Evolutionary conservation across 495 filamentous ascomycete genomes (phyloP), one percentile per base, ranked within the genome.

Genomic region (Thozetella sp.): DNA sequence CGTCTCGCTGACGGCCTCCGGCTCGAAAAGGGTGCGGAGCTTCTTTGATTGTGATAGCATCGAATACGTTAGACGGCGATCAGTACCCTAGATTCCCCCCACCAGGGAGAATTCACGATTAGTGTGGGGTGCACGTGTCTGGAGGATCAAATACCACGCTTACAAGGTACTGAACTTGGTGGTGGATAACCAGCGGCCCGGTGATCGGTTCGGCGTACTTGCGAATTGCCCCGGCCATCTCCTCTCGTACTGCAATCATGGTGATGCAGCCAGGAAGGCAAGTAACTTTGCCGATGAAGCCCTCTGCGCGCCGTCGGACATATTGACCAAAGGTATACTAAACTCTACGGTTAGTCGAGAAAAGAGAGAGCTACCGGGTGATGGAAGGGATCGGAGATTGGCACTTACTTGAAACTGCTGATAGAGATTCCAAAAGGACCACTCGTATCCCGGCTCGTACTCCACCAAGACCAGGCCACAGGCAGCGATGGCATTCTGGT

Each of bases 1-100:
- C 2, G 55, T 57, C 55, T 57, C 55, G 45, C 55, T 54, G 23
- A 54, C 52, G 24, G 52, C 52, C 3, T 54, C 52, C 25, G 52
- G 52, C 25, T 30, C 52, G 25, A 54, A 54, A 2, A 54, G 25
- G 2, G 52, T 54, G 52, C 37, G 52, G 52, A 54, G 52, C 12
- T 54, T 24, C 25, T 24, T 54, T 1, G 25, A 24, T 54, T 54
- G 52, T 17, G 52, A 54, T 24, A 54, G 52, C 52, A 54, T 54
- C 17, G 23, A 12, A 27, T 54, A 54, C 1, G 52, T 54, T 27
- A 54, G n/a, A 22, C 52, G 52, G 25, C 52, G 52, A 22, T 54
- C 52, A 15, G 52, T 54, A 1, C 52, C n/a, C n/a, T n/a, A n/a
- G n/a, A n/a, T n/a, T n/a, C n/a, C n/a, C n/a, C n/a, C n/a, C n/a